These are phyloP conservation scores for Nemania diffusa DNA, from an alignment of 2,329 filamentous ascomycete genomes.

Conservation along the genomic window DNA sequence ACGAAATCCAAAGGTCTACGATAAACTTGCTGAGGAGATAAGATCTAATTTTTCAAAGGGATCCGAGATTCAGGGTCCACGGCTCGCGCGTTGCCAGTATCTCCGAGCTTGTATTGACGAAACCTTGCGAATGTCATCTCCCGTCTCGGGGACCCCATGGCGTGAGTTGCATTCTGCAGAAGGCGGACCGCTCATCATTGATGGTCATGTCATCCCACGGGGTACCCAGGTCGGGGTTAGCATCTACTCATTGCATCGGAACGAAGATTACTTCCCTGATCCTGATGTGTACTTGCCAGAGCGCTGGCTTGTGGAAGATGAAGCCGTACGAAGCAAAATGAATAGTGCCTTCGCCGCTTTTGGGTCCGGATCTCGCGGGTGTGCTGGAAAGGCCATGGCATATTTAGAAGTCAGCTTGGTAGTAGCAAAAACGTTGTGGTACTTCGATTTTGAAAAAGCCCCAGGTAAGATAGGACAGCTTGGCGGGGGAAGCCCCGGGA, in stretches of 20 bases:
- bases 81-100: neutral
- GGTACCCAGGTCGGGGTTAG: slow-evolving; percentile 18
- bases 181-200: slow-evolving; percentile 26
- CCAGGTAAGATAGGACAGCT: slow-evolving; percentile 16
- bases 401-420: too few relatives aligned
- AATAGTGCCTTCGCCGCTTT: too few relatives aligned
- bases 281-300: slow-evolving; percentile 29
- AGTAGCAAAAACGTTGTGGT: too few relatives aligned
- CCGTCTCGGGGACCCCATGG: too few relatives aligned
- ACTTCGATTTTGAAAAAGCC: slow-evolving; percentile 45
- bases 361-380: too few relatives aligned
- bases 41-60: neutral
- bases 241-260: slow-evolving; percentile 24
- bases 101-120: too few relatives aligned
- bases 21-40: neutral
- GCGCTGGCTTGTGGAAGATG: slow-evolving; percentile 38
- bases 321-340: neutral
- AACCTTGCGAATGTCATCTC: too few relatives aligned
- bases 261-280: slow-evolving; percentile 23
- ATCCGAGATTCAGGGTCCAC: neutral
- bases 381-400: too few relatives aligned
- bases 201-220: slow-evolving; percentile 19
- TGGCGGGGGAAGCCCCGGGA: slow-evolving; percentile 1
- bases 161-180: too few relatives aligned
- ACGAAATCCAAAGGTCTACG: neutral